These are phyloP conservation scores for Eucalyptus regnans DNA, from an alignment of 345 rosid genomes.

Conservation along the genomic window DNA sequence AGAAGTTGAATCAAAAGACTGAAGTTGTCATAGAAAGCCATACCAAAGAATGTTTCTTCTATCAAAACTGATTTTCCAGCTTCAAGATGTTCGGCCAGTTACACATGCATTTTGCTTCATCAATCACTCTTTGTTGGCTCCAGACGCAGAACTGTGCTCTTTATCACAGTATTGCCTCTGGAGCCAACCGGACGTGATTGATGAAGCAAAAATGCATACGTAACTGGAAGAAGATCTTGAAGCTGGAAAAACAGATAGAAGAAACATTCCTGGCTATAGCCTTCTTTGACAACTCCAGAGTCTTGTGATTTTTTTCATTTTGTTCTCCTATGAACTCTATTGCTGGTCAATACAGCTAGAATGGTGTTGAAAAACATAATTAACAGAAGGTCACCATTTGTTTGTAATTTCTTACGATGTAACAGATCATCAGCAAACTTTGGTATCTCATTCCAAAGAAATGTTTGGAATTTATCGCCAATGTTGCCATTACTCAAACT, in stretches of 20 bases:
- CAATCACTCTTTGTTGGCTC: not conserved
- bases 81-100: not conserved
- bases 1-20: not conserved
- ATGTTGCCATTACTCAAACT: conserved; percentile 11
- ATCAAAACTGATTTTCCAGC: not conserved
- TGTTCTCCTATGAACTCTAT: not conserved
- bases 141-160: not conserved
- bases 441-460: not conserved
- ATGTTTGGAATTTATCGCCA: not conserved
- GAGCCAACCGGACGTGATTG: not conserved
- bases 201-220: not conserved
- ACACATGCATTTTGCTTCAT: not conserved
- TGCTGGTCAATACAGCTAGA: not conserved
- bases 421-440: not conserved
- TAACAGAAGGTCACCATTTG: not conserved
- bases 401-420: not conserved
- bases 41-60: not conserved
- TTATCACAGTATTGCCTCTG: not conserved
- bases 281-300: not conserved
- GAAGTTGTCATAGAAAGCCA: not conserved
- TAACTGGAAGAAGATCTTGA: not conserved
- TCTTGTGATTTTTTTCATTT: not conserved
- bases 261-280: not conserved
- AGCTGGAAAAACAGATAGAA: not conserved
- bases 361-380: not conserved